Base-by-base conservation (phyloP, 2,329 filamentous ascomycete species). In the Penicillium sp. region DNA sequence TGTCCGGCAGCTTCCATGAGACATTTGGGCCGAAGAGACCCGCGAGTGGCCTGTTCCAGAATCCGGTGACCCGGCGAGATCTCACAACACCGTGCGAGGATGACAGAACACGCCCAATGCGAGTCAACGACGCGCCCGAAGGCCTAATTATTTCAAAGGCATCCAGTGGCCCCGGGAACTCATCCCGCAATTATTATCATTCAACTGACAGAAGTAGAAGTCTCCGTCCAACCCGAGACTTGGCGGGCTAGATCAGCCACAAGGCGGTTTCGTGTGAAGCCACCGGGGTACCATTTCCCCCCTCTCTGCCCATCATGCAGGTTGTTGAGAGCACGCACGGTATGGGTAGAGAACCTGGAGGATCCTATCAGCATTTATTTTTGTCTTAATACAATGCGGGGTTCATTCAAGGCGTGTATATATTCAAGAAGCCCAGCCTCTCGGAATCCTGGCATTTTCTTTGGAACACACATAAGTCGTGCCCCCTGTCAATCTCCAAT, bases 21-120 rank as follows among this genome's bases (percentile, higher is more conserved):
- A 65, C 62, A 62, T 66, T 65, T 66, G 48, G 60, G 56, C 62
- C 62, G 61, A 63, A 60, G 52, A 59, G 52, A 54, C 60, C 58
- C 55, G 59, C 63, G 61, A 66, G 63, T 66, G 63, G 63, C 60
- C 62, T 60, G 57, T 62, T 65, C 61, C 47, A 65, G 50, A 66
- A 65, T 66, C 62, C 64, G 64, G 61, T 63, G 61, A 59, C 62
- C 64, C 64, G 58, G 52, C 58, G 56, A 61, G 53, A 57, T 60
- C 61, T 66, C 63, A 62, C 64, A 64, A 59, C 55, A 56, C 56
- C 59, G 60, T 65, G 58, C 64, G 59, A 65, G 64, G 64, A 62
- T 66, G 58, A 55, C 56, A 60, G 44, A 44, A 29, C 40, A 50
- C 24, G 44, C 57, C 57, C 59, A 50, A 57, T 57, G 50, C 51